phyloP scores from a whole-genome alignment of 2,329 filamentous ascomycete species.

The Venturiaceae sp. region DNA sequence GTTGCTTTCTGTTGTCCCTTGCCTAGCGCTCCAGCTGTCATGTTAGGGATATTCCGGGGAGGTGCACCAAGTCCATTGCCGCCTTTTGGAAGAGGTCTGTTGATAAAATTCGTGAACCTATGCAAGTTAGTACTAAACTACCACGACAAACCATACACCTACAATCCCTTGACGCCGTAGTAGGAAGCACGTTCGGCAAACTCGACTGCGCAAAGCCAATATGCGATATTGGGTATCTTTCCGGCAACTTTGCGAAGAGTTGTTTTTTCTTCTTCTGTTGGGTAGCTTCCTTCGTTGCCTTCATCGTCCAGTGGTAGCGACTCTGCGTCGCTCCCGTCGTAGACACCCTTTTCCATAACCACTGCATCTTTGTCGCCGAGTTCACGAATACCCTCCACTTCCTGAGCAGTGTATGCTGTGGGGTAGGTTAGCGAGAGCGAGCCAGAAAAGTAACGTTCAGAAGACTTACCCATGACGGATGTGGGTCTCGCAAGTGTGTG shows the following conservation, averaged over 20 bases:
- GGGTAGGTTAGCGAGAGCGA: background rate
- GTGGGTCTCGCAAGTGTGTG: background rate
- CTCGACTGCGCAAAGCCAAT: slow-evolving; percentile 48
- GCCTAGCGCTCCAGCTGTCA: slow-evolving; percentile 4
- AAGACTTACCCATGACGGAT: background rate
- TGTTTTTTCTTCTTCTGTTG: slow-evolving; percentile 36
- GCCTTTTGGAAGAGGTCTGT: slow-evolving; percentile 3
- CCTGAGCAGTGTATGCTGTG: background rate
- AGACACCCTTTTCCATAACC: background rate
- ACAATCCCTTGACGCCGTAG: slow-evolving; percentile 36
- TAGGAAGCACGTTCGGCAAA: slow-evolving; percentile 53
- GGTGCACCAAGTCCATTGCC: slow-evolving; percentile 7
- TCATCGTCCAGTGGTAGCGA: slow-evolving; percentile 1
- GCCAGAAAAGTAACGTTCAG: no score
- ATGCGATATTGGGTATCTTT: slow-evolving; percentile 41
- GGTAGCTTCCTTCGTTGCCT: slow-evolving; percentile 15
- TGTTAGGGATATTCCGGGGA: background rate
- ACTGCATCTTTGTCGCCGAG: background rate
- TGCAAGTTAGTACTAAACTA: background rate
- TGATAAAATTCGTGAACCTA: slow-evolving; percentile 3
- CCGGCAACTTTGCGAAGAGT: slow-evolving; percentile 41
- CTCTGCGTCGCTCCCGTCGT: background rate
- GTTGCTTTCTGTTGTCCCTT: background rate
- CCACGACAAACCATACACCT: background rate
- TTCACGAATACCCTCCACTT: background rate